phyloP scores from a whole-genome alignment of 352 stramenopile genomes.

The Thalassiosira livingstoniorum region DNA sequence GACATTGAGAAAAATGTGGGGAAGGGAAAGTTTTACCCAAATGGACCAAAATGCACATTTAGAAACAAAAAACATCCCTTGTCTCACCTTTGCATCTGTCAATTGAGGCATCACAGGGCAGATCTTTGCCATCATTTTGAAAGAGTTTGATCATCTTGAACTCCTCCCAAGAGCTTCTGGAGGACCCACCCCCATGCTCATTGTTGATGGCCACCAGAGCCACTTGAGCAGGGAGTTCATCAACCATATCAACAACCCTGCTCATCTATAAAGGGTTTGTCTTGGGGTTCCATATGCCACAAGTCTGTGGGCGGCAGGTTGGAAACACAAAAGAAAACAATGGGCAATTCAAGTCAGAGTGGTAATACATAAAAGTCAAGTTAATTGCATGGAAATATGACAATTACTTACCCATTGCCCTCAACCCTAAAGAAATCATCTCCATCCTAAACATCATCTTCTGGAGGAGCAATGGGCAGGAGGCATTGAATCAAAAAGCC shows the following conservation, averaged over 20 bases:
- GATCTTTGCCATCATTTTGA: neutral
- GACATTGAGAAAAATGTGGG: constrained; percentile 1
- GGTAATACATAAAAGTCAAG: neutral
- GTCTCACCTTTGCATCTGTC: neutral
- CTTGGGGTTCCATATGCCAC: neutral
- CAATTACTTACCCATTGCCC: constrained; percentile 1
- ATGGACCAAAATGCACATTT: constrained; percentile 1
- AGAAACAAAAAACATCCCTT: neutral
- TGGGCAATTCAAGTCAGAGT: neutral
- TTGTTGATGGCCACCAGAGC: neutral
- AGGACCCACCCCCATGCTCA: neutral
- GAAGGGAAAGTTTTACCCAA: constrained; percentile 36
- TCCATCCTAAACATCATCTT: constrained; percentile 25
- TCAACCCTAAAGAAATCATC: constrained; percentile 22
- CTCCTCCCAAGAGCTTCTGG: neutral
- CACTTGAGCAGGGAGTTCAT: neutral
- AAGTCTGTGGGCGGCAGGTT: neutral
- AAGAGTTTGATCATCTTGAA: neutral
- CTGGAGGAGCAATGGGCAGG: neutral
- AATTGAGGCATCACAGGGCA: neutral
- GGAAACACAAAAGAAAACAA: neutral
- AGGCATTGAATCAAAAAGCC: constrained; percentile 9
- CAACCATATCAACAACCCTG: neutral
- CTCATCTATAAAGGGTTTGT: neutral
- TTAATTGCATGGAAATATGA: constrained; percentile 25